Conservation (phyloP, 2,329 filamentous ascomycete species). For the Alternaria brassicae region DNA sequence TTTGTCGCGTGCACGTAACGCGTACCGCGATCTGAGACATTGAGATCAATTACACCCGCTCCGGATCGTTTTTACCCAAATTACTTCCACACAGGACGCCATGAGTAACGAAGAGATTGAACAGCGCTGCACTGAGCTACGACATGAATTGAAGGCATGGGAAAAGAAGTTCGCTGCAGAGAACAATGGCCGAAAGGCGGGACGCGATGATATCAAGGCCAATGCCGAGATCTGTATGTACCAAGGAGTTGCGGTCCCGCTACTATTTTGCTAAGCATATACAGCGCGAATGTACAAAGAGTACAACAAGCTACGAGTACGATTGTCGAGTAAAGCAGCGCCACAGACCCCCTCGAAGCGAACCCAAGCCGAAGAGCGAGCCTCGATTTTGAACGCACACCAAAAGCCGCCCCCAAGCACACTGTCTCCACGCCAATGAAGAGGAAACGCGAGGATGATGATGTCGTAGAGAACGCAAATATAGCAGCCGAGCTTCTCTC, state of each 20-base stretch:
- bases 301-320: conserved; percentile 68
- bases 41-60: conserved; percentile 26
- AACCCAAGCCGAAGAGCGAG: conserved; percentile 27
- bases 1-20: conserved; percentile 36
- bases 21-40: conserved; percentile 39
- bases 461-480: conserved; percentile 19
- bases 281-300: conserved; percentile 77
- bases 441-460: conserved; percentile 38
- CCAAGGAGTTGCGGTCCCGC: not conserved
- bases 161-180: conserved; percentile 70
- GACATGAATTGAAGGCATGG: conserved; percentile 76
- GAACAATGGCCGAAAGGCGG: conserved; percentile 72
- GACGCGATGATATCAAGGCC: conserved; percentile 77
- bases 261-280: conserved; percentile 18
- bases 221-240: conserved; percentile 72
- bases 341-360: conserved; percentile 46
- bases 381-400: conserved; percentile 34
- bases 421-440: conserved; percentile 40
- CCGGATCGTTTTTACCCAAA: conserved; percentile 13
- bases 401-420: conserved; percentile 31
- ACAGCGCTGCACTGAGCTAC: conserved; percentile 85
- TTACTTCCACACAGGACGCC: conserved; percentile 19
- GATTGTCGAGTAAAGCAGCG: conserved; percentile 34
- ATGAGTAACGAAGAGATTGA: conserved; percentile 42
- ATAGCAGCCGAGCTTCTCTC: conserved; percentile 31